Evolutionary conservation across 257 asterid genomes (phyloP).

Genomic region (Gentiana macrophylla): DNA sequence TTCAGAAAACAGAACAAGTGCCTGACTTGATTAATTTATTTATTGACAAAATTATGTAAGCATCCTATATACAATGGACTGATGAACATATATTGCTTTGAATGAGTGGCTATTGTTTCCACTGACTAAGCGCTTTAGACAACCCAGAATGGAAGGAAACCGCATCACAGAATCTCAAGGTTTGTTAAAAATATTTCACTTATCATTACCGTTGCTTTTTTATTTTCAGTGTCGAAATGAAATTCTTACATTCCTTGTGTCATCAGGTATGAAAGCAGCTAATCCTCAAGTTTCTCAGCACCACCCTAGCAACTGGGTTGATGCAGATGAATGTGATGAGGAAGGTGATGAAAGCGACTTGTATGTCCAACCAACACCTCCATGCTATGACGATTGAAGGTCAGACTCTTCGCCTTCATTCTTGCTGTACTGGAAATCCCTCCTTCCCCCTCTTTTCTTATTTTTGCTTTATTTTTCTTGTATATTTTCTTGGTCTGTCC

Average conservation of each 20-base stretch:
- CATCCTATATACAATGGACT: background rate
- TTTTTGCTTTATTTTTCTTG: no score
- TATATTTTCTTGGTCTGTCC: background rate
- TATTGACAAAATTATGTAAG: no score
- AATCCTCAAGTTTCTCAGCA: slow-evolving; percentile 51
- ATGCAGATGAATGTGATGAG: slow-evolving; percentile 69
- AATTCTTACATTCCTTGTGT: slow-evolving; percentile 12
- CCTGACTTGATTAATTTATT: background rate
- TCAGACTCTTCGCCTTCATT: slow-evolving; percentile 4
- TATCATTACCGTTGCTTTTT: background rate
- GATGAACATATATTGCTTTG: slow-evolving; percentile 1
- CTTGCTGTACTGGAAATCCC: slow-evolving; percentile 6
- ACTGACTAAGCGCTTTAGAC: slow-evolving; percentile 45
- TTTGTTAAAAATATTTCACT: slow-evolving; percentile 14
- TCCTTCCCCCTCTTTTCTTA: no score
- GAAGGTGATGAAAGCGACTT: slow-evolving; percentile 63
- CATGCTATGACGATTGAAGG: slow-evolving; percentile 30
- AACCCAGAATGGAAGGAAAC: slow-evolving; percentile 27
- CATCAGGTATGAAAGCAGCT: slow-evolving; percentile 24
- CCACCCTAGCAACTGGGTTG: slow-evolving; percentile 93
- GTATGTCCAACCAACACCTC: slow-evolving; percentile 79
- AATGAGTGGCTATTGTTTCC: slow-evolving; percentile 15
- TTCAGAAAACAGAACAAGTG: no score
- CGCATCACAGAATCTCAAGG: slow-evolving; percentile 38
- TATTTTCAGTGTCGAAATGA: background rate